phyloP scores from a whole-genome alignment of 331 rosid species.

The Malus hybrid region DNA sequence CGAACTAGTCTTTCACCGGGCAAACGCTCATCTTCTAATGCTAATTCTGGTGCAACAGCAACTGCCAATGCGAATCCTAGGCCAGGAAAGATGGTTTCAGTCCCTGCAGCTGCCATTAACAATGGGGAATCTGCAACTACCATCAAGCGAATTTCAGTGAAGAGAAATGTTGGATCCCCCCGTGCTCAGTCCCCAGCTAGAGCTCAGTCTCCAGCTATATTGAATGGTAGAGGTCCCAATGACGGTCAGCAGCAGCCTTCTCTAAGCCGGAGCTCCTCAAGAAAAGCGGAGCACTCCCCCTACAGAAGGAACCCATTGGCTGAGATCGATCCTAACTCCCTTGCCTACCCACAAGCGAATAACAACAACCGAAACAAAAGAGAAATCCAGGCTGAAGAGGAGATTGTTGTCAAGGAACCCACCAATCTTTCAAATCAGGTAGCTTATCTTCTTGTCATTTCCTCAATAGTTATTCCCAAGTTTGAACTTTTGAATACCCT shows the following conservation, averaged over 20 bases:
- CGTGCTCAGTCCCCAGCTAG: constrained; percentile 74
- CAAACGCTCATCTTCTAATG: constrained; percentile 46
- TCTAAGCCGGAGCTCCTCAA: constrained; percentile 76
- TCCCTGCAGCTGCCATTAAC: constrained; percentile 76
- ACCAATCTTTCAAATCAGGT: constrained; percentile 36
- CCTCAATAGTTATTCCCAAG: background rate
- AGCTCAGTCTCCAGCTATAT: constrained; percentile 60
- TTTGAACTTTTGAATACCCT: background rate
- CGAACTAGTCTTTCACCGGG: constrained; percentile 77
- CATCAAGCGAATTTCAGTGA: constrained; percentile 56
- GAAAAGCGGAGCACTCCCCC: constrained; percentile 81
- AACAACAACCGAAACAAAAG: constrained; percentile 38
- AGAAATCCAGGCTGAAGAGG: constrained; percentile 36
- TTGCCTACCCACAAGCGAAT: constrained; percentile 33
- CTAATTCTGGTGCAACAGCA: background rate
- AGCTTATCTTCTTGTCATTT: background rate
- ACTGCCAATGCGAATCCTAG: constrained; percentile 13
- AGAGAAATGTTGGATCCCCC: constrained; percentile 72
- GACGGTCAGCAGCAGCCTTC: constrained; percentile 44
- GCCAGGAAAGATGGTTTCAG: constrained; percentile 79
- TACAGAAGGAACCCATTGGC: constrained; percentile 63
- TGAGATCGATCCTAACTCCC: constrained; percentile 60
- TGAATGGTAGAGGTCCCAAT: constrained; percentile 22
- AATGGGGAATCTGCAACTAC: constrained; percentile 36
- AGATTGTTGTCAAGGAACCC: constrained; percentile 12